Conservation (phyloP, 2,329 filamentous ascomycete species). For the Zarea fungicola region DNA sequence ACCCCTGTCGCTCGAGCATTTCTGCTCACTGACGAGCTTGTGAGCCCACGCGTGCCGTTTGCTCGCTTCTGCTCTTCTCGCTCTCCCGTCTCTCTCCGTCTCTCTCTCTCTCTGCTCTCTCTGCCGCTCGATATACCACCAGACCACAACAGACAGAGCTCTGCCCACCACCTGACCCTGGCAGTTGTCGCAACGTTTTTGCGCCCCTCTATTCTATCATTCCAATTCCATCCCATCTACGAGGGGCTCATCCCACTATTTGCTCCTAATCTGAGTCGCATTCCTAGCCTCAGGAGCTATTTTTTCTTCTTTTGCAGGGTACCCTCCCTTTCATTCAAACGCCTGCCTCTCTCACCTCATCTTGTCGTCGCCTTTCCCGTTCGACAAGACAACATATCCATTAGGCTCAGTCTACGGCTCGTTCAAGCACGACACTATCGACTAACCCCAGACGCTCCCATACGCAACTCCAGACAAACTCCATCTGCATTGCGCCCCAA, state of each 20-base stretch:
- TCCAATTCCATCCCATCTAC: background rate
- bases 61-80: background rate
- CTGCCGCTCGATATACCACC: too few species aligned
- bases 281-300: background rate
- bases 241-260: background rate
- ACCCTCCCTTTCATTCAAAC: background rate
- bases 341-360: slow-evolving; percentile 9
- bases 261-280: background rate
- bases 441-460: background rate
- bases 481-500: slow-evolving; percentile 13
- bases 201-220: slow-evolving; percentile 5
- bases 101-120: too few species aligned
- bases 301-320: background rate
- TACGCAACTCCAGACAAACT: slow-evolving; percentile 8
- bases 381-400: too few species aligned
- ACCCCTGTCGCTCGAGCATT: slow-evolving; percentile 4
- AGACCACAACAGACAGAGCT: background rate
- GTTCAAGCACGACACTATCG: too few species aligned
- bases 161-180: slow-evolving; percentile 2
- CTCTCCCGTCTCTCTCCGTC: too few species aligned
- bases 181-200: background rate
- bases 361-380: background rate
- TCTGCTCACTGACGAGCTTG: too few species aligned
- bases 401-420: background rate
- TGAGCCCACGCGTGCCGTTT: too few species aligned